These are phyloP conservation scores for Yamadazyma triangularis DNA, from an alignment of 1,139 yeast species.

Conservation along the genomic window DNA sequence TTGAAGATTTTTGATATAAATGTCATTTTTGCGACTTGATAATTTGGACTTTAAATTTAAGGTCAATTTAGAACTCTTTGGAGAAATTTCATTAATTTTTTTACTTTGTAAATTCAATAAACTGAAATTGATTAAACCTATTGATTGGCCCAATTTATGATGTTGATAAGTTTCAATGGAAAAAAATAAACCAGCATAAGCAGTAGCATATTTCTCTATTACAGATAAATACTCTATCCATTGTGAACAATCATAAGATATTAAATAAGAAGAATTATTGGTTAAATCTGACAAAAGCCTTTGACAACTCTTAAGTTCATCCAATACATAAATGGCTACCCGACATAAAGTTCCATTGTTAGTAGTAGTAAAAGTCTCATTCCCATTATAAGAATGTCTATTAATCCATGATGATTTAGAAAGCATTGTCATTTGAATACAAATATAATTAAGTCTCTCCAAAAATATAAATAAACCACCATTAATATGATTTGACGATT, in stretches of 20 bases:
- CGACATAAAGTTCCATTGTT: slow-evolving; percentile 40
- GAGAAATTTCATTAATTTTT: slow-evolving; percentile 13
- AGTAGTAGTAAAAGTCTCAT: slow-evolving; percentile 24
- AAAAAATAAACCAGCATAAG: slow-evolving; percentile 41
- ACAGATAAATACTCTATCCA: slow-evolving; percentile 35
- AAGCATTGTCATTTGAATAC: slow-evolving; percentile 39
- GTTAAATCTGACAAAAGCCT: slow-evolving; percentile 14
- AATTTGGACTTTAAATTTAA: slow-evolving; percentile 24
- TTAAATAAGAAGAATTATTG: slow-evolving; percentile 10
- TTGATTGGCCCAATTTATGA: slow-evolving; percentile 36
- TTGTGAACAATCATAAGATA: slow-evolving; percentile 8
- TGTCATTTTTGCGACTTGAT: slow-evolving; percentile 26
- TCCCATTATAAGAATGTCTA: slow-evolving; percentile 23
- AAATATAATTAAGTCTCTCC: slow-evolving; percentile 24
- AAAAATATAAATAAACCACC: slow-evolving; percentile 20
- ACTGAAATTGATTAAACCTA: slow-evolving; percentile 38
- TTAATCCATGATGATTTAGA: slow-evolving; percentile 39
- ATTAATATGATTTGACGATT: slow-evolving; percentile 9
- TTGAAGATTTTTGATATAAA: slow-evolving; percentile 26
- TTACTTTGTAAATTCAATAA: slow-evolving; percentile 38
- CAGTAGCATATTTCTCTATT: slow-evolving; percentile 32
- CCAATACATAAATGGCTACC: slow-evolving; percentile 36
- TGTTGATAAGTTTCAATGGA: slow-evolving; percentile 42
- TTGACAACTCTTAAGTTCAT: slow-evolving; percentile 24
- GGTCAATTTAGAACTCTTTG: slow-evolving; percentile 11